Evolutionary conservation across 192 early-diverging fungal genomes (phyloP).

Genomic region (Spizellomyces sp.): DNA sequence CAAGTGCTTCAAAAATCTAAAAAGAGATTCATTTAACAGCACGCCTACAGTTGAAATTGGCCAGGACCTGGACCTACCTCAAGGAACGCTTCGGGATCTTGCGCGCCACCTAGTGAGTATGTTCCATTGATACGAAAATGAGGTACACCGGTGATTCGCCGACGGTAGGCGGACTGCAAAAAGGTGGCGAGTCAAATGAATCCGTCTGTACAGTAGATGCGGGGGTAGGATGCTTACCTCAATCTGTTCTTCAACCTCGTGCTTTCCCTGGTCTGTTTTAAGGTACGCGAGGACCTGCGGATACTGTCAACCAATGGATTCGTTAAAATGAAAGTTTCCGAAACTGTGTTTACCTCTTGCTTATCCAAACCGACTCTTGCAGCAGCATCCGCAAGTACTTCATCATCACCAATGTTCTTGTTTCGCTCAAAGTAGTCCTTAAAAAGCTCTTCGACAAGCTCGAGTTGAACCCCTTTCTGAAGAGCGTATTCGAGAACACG

Average conservation of each 20-base stretch:
- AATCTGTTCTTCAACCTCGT: constrained; percentile 53
- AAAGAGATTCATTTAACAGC: neutral
- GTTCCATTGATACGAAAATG: constrained; percentile 65
- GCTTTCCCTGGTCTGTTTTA: constrained; percentile 55
- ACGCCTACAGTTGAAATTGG: neutral
- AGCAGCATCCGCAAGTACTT: constrained; percentile 60
- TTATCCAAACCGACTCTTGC: constrained; percentile 62
- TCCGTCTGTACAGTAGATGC: neutral
- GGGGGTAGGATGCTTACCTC: neutral
- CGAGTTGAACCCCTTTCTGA: constrained; percentile 52
- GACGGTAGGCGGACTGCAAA: constrained; percentile 24
- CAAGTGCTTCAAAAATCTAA: constrained; percentile 8
- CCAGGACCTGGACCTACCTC: constrained; percentile 28
- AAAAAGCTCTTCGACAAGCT: constrained; percentile 64
- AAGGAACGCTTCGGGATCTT: constrained; percentile 63
- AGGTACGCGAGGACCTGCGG: constrained; percentile 44
- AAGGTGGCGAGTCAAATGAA: neutral
- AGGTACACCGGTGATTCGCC: constrained; percentile 71
- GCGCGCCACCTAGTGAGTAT: constrained; percentile 67
- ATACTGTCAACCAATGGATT: too few species aligned
- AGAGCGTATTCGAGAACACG: constrained; percentile 15
- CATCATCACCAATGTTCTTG: constrained; percentile 64
- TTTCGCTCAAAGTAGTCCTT: constrained; percentile 73
- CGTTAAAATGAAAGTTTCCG: too few species aligned
- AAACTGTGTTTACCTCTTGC: constrained; percentile 19